Base-by-base conservation (phyloP, 768 basidiomycete genomes). In the Piloderma croceum region DNA sequence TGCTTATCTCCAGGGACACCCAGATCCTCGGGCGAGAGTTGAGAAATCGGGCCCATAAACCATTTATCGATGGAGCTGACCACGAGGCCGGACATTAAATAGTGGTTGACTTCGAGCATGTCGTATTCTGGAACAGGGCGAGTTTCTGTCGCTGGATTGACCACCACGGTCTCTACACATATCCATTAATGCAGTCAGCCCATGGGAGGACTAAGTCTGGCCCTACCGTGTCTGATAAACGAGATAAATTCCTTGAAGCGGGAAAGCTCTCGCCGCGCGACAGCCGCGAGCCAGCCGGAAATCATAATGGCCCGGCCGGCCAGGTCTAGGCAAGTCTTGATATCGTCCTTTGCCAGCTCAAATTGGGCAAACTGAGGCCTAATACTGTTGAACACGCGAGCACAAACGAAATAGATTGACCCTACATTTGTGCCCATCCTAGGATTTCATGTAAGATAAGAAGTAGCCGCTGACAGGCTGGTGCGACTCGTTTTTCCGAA, bases 191-290 rank as follows among this genome's bases (percentile, higher is more conserved):
- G 24, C 34, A n/a, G n/a, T n/a, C n/a, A n/a, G n/a, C n/a, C n/a
- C n/a, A n/a, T n/a, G n/a, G n/a, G 3, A 20, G 3, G 17, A n/a
- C 5, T 13, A 17, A 36, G 10, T 13, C 20, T 10, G 5, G 6
- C 60, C 70, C 56, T 57, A 88, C 88, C 87, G 58, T 73, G 79
- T 44, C 79, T 73, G 44, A 90, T 64, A 79, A 88, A 90, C 11
- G 68, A 68, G 41, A 90, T 77, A 52, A 91, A 90, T 46, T 89
- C 81, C 49, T 73, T 79, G 67, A 90, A 90, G 32, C 79, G 76
- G 46, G 67, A 66, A 23, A 84, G 65, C 57, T 90, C 86, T 50
- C 67, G 74, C 42, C 83, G 76, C 27, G 82, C 76, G 36, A 73
- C 64, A 36, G 76, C 67, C 7, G 82, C 78, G 20, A 90, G 67